A percentile compares a stretch with the other conserved stretches of the same genome.
Evolutionary conservation across 2,329 filamentous ascomycete genomes (phyloP).

Genomic region (Reticulascus tulasneorum): DNA sequence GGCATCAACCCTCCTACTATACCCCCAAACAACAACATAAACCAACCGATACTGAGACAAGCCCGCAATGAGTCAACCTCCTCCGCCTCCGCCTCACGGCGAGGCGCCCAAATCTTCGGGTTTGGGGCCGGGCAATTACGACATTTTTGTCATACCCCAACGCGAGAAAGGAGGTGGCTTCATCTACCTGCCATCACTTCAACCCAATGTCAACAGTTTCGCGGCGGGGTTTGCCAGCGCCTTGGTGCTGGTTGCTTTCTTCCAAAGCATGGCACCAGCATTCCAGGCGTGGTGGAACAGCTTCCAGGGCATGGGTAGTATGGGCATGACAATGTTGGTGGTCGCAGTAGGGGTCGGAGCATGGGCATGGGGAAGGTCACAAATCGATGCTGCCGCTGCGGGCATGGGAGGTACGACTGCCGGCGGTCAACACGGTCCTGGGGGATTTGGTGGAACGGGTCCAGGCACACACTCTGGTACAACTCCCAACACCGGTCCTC

Average conservation of each 20-base stretch:
- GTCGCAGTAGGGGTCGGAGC: slow-evolving; percentile 71
- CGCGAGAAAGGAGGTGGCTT: slow-evolving; percentile 87
- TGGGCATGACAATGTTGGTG: slow-evolving; percentile 68
- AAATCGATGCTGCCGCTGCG: slow-evolving; percentile 8
- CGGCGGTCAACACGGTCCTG: slow-evolving; percentile 11
- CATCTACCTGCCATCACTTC: slow-evolving; percentile 86
- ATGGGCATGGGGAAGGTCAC: slow-evolving; percentile 51
- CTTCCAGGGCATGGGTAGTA: slow-evolving; percentile 67
- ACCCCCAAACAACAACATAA: not conserved
- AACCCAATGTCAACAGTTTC: slow-evolving; percentile 86
- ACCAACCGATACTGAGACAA: slow-evolving; percentile 14
- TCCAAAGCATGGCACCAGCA: slow-evolving; percentile 68
- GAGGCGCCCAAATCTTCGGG: slow-evolving; percentile 67
- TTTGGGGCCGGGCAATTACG: slow-evolving; percentile 85
- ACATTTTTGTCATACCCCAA: slow-evolving; percentile 94
- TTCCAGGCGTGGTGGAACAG: slow-evolving; percentile 69
- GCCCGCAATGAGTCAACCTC: slow-evolving; percentile 52
- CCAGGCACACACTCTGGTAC: slow-evolving; percentile 6
- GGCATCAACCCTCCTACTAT: not conserved
- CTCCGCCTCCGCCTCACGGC: slow-evolving; percentile 84
- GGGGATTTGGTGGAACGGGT: slow-evolving; percentile 9
- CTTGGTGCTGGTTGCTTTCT: slow-evolving; percentile 68
- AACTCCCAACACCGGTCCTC: slow-evolving; percentile 8
- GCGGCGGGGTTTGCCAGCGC: slow-evolving; percentile 79
- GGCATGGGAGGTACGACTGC: slow-evolving; percentile 10